Conservation (phyloP, 1,284 basidiomycete species). For the Sporisorium graminicola region DNA sequence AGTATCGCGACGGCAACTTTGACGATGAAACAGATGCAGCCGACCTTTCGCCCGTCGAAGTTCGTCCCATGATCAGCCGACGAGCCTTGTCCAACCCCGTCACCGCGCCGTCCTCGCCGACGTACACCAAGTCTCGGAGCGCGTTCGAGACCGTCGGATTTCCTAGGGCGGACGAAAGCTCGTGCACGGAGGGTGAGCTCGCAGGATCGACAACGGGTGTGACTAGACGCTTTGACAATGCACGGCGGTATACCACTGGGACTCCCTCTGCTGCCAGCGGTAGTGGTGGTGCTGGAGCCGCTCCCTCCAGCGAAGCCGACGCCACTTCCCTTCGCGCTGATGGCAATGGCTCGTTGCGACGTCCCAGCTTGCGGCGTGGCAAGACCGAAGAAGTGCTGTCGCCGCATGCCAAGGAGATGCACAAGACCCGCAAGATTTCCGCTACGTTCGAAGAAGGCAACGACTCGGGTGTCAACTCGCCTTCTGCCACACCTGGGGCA, state of each 20-base stretch:
- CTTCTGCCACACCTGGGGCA: constrained; percentile 1
- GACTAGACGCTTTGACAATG: constrained; percentile 49
- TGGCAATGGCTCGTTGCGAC: constrained; percentile 21
- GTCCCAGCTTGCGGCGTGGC: constrained; percentile 79
- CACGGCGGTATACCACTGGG: constrained; percentile 29
- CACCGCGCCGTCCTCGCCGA: constrained; percentile 44
- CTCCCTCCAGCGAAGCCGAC: neutral
- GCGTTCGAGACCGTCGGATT: constrained; percentile 24
- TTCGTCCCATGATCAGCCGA: constrained; percentile 40
- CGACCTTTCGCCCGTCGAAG: constrained; percentile 48
- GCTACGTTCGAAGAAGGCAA: constrained; percentile 17
- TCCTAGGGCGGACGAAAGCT: constrained; percentile 57
- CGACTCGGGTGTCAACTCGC: constrained; percentile 24
- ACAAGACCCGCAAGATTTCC: constrained; percentile 23
- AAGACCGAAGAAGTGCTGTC: constrained; percentile 58
- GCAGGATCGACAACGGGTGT: constrained; percentile 33
- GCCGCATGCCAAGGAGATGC: constrained; percentile 53
- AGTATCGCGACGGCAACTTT: constrained; percentile 39
- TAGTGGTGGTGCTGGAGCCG: constrained; percentile 6
- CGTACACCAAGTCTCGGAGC: constrained; percentile 29
- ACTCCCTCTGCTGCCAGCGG: constrained; percentile 1
- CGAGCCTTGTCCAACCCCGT: constrained; percentile 34
- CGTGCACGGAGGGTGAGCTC: constrained; percentile 59
- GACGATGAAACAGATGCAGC: constrained; percentile 48
- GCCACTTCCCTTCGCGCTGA: constrained; percentile 2